Evolutionary conservation across 306 rosid species (phyloP).

Genomic region (Astragalus membranaceus): DNA sequence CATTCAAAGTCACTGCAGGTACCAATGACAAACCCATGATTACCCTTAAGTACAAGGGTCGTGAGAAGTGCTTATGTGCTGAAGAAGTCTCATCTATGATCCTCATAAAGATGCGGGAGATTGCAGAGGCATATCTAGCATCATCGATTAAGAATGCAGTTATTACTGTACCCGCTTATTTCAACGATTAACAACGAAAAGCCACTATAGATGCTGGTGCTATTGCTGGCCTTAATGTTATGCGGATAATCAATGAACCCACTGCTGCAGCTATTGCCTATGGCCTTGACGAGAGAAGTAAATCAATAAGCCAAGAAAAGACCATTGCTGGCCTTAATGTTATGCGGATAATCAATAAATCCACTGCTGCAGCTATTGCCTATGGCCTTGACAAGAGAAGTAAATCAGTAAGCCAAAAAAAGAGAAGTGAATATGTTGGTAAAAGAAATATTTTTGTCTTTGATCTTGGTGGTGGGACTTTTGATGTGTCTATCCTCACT

Average conservation of each 20-base stretch:
- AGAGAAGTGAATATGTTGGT: too few species aligned
- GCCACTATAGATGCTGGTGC: constrained; percentile 7
- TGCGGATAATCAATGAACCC: constrained; percentile 11
- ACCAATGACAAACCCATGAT: not conserved
- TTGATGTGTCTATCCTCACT: constrained; percentile 13
- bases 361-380: constrained; percentile 1
- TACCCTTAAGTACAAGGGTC: not conserved
- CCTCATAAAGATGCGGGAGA: constrained; percentile 41
- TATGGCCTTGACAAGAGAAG: not conserved
- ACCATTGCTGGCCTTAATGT: not conserved
- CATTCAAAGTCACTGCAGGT: constrained; percentile 28
- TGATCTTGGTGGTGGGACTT: constrained; percentile 21
- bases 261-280: constrained; percentile 7
- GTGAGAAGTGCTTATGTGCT: not conserved
- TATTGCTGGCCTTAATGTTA: not conserved
- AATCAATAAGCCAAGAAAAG: too few species aligned
- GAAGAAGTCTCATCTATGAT: not conserved
- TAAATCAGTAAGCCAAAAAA: too few species aligned
- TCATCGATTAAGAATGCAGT: constrained; percentile 26
- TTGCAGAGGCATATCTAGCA: constrained; percentile 25
- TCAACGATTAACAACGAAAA: constrained; percentile 14
- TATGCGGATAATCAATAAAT: constrained; percentile 5
- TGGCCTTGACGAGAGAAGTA: not conserved
- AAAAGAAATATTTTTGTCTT: not conserved
- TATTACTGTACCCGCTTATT: constrained; percentile 48